phyloP scores from a whole-genome alignment of 768 basidiomycete genomes.

The Termitomyces sp. region DNA sequence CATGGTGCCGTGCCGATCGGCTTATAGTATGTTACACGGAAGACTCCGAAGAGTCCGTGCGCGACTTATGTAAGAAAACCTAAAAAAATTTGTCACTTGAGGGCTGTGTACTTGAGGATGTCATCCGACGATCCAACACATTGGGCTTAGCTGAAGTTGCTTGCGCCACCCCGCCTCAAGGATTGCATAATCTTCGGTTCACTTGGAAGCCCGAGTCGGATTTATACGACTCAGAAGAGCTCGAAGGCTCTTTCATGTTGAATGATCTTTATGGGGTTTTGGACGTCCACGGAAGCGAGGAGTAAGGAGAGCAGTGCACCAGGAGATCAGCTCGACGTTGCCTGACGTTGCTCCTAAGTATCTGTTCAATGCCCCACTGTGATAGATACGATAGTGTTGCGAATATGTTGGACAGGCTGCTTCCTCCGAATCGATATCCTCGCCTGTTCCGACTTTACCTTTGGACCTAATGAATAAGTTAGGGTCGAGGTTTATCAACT shows the following conservation, averaged over 20 bases:
- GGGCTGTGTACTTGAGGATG: too few relatives aligned
- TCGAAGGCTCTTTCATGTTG: background rate
- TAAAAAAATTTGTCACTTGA: too few relatives aligned
- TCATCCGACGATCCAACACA: background rate
- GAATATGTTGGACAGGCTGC: too few relatives aligned
- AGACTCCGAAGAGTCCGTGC: too few relatives aligned
- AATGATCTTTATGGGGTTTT: background rate
- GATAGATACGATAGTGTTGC: background rate
- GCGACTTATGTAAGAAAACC: too few relatives aligned
- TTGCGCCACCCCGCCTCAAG: background rate
- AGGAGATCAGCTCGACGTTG: background rate
- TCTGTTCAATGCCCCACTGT: background rate
- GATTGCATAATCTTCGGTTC: background rate
- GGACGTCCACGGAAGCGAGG: background rate
- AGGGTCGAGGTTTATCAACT: background rate
- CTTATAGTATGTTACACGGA: too few relatives aligned
- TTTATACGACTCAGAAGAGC: background rate
- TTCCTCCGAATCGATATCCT: background rate
- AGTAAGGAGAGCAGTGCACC: background rate
- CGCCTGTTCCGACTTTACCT: background rate
- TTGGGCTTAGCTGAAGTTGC: background rate
- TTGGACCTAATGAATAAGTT: too few relatives aligned
- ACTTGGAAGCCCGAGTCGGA: constrained; percentile 14
- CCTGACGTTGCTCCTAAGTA: too few relatives aligned
- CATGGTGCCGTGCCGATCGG: too few relatives aligned